Base-by-base conservation (phyloP, 106 monocot genomes). In the Apostasia shenzhenica region DNA sequence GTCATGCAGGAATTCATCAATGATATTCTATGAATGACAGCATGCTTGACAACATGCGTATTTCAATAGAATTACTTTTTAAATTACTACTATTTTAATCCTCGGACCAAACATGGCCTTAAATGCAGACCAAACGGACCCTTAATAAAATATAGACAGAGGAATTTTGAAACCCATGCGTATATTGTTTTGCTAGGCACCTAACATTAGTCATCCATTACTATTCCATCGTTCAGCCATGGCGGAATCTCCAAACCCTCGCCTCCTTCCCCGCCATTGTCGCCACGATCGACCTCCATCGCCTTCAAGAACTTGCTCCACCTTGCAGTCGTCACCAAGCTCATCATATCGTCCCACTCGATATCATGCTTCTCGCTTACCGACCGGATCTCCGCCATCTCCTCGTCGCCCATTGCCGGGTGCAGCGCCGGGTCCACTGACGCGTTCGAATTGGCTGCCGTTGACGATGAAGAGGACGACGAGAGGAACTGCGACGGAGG, bases 271-370 rank as follows among this genome's bases (percentile, higher is more conserved):
- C 11, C 53, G 50, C 45, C 61, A 13, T 50, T 68, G 47, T 53
- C 67, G n/a, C 55, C 73, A 4, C 45, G 5, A 2, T 57, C 55
- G 1, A 1, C 72, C 70, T 91, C 90, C 69, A 78, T 69, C 5
- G 53, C 76, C 49, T 81, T 71, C 13, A 88, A 80, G 67, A 91
- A 80, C 46, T 84, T 81, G 68, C 82, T 88, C 95, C 95, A 95
- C 88, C 88, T 84, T 2, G 88, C 91, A 4, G 91, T 84, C 3
- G 83, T 78, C 6, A 80, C 84, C 4, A 77, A 75, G 68, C 88
- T 95, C 75, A 95, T 10, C 45, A 77, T 82, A 53, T 95, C 95
- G 37, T 86, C 88, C 91, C 95, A 95, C 84, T 95, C 91, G 41
- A 95, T 84, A 59, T 86, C 86, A 47, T 95, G 86, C 76, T 82